A percentile compares a stretch with the other conserved stretches of the same genome.
These are phyloP conservation scores for Margaritispora aquatica DNA, from an alignment of 495 filamentous ascomycete species.

Conservation along the genomic window DNA sequence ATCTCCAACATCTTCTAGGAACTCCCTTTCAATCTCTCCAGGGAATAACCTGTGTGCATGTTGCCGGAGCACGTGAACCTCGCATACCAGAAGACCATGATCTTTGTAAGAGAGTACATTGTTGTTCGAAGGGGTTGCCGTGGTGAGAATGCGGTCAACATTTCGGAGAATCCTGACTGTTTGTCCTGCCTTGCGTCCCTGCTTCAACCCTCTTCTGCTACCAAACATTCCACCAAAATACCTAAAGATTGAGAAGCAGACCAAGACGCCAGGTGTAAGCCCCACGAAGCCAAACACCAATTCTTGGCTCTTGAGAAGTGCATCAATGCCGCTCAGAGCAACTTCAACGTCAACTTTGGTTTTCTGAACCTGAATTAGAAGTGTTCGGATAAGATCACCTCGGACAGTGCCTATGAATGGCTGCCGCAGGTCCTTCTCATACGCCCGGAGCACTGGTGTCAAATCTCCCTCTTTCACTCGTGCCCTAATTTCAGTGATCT, in stretches of 20 bases:
- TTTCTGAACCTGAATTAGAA: slow-evolving; percentile 96
- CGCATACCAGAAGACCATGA: slow-evolving; percentile 82
- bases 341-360: slow-evolving; percentile 98
- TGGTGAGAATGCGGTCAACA: slow-evolving; percentile 74
- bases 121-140: slow-evolving; percentile 51
- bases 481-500: slow-evolving; percentile 62
- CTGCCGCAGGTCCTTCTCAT: slow-evolving; percentile 75
- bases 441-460: slow-evolving; percentile 82
- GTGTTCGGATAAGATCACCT: slow-evolving; percentile 82
- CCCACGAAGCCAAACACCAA: slow-evolving; percentile 96
- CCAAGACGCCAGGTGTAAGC: slow-evolving; percentile 81
- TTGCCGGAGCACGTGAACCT: slow-evolving; percentile 71
- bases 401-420: slow-evolving; percentile 74
- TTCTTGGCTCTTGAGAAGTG: slow-evolving; percentile 90
- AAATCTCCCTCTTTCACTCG: slow-evolving; percentile 88
- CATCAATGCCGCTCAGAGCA: slow-evolving; percentile 88
- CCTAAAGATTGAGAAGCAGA: slow-evolving; percentile 65
- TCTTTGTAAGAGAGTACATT: slow-evolving; percentile 77
- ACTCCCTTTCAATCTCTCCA: slow-evolving; percentile 66
- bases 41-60: slow-evolving; percentile 59
- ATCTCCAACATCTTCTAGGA: slow-evolving; percentile 78
- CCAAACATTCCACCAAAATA: slow-evolving; percentile 66
- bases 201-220: slow-evolving; percentile 56
- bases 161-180: slow-evolving; percentile 71
- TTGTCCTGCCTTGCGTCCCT: slow-evolving; percentile 53